Conservation (phyloP, 495 filamentous ascomycete genomes). For the Neurospora sp. region DNA sequence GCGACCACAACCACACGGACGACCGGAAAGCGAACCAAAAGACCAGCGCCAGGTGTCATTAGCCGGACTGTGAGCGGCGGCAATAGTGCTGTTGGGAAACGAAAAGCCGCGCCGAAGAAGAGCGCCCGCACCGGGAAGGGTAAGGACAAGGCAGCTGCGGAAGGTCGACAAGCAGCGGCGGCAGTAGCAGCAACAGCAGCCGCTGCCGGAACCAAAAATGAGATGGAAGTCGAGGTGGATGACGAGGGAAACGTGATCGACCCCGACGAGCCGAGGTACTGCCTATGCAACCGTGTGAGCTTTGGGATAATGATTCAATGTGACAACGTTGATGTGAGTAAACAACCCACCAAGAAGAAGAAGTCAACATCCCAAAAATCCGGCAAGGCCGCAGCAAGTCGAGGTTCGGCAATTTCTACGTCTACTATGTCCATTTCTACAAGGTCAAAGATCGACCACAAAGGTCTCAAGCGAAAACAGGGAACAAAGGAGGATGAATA, state of each 20-base stretch:
- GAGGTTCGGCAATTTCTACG: not conserved
- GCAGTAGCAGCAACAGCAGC: constrained; percentile 23
- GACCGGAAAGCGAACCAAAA: constrained; percentile 42
- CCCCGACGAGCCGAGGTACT: constrained; percentile 80
- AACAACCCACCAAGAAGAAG: not conserved
- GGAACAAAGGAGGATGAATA: not conserved
- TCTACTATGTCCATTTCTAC: not conserved
- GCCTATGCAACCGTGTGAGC: constrained; percentile 83
- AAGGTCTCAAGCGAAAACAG: not conserved
- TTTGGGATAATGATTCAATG: constrained; percentile 94
- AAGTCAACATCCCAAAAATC: not conserved
- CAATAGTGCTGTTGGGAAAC: constrained; percentile 62
- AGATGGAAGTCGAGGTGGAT: constrained; percentile 42
- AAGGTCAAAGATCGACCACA: not conserved
- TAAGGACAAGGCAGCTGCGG: not conserved
- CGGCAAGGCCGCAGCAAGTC: not conserved
- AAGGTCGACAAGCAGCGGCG: constrained; percentile 38
- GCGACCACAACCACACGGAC: not conserved
- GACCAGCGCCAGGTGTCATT: constrained; percentile 70
- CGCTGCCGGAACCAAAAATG: not conserved
- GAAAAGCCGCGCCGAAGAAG: constrained; percentile 64
- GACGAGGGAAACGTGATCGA: constrained; percentile 72
- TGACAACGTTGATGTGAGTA: constrained; percentile 78
- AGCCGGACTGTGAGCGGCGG: constrained; percentile 59
- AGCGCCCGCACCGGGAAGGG: constrained; percentile 18